These are phyloP conservation scores for Escovopsis weberi DNA, from an alignment of 2,329 filamentous ascomycete genomes.

Conservation along the genomic window DNA sequence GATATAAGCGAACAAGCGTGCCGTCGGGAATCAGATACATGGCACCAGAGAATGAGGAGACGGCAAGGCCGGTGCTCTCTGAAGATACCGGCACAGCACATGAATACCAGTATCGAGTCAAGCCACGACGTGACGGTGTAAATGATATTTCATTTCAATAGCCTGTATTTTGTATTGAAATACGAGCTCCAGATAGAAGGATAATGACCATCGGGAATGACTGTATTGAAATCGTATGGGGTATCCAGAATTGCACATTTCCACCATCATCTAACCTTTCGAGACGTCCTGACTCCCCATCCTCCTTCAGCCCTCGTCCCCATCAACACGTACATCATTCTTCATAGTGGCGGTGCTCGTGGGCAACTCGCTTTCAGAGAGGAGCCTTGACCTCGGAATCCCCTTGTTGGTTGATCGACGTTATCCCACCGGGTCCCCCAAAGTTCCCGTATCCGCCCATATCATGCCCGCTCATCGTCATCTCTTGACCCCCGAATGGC, in stretches of 20 bases:
- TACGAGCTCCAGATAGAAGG: too few species aligned
- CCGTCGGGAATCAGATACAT: too few species aligned
- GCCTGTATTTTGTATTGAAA: too few species aligned
- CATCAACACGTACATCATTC: background rate
- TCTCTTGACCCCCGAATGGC: slow-evolving; percentile 54
- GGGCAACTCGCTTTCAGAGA: background rate
- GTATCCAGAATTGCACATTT: background rate
- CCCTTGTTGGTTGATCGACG: slow-evolving; percentile 17
- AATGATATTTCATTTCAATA: too few species aligned
- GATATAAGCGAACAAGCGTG: too few species aligned
- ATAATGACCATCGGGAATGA: too few species aligned
- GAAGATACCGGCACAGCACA: too few species aligned
- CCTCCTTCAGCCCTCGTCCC: slow-evolving; percentile 2
- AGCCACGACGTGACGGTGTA: too few species aligned
- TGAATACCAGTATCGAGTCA: too few species aligned
- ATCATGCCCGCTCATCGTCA: slow-evolving; percentile 25
- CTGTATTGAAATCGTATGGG: too few species aligned
- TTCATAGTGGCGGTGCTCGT: background rate
- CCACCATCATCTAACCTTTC: background rate
- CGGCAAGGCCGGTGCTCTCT: too few species aligned
- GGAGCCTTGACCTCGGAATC: background rate
- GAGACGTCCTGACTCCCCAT: background rate
- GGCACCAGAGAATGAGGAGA: too few species aligned
- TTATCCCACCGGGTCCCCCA: slow-evolving; percentile 23
- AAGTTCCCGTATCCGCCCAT: slow-evolving; percentile 37